These are phyloP conservation scores for Ceratobasidium sp. DNA, from an alignment of 1,284 basidiomycete species.

Conservation along the genomic window DNA sequence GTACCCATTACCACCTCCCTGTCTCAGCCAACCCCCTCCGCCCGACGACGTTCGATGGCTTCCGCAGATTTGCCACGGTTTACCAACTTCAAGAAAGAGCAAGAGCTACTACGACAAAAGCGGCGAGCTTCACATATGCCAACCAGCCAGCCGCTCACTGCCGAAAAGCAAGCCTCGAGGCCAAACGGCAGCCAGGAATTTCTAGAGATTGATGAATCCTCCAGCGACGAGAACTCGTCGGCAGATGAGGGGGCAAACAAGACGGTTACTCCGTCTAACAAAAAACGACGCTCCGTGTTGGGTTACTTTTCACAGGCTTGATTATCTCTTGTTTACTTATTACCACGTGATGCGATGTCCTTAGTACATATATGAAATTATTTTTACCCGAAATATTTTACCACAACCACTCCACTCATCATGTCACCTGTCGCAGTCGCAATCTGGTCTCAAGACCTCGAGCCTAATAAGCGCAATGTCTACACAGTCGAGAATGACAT, in stretches of 20 bases:
- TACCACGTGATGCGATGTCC: slow-evolving; percentile 26
- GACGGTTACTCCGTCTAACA: slow-evolving; percentile 3
- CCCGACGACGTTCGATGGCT: slow-evolving; percentile 5
- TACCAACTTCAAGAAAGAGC: slow-evolving; percentile 4
- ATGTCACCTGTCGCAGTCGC: slow-evolving; percentile 15
- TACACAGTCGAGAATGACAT: slow-evolving; percentile 36
- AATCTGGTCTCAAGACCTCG: slow-evolving; percentile 39
- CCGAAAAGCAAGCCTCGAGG: background rate
- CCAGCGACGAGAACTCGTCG: slow-evolving; percentile 12
- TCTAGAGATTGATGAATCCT: slow-evolving; percentile 18
- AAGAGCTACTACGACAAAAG: background rate
- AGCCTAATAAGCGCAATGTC: slow-evolving; percentile 33
- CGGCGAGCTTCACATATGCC: slow-evolving; percentile 5
- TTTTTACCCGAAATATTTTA: slow-evolving; percentile 33
- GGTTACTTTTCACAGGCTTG: slow-evolving; percentile 19
- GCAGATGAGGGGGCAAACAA: slow-evolving; percentile 3
- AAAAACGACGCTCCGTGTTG: slow-evolving; percentile 15
- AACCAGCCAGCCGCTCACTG: slow-evolving; percentile 3
- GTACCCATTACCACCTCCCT: background rate
- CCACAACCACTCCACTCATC: slow-evolving; percentile 4
- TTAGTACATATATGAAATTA: slow-evolving; percentile 32
- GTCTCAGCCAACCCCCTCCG: slow-evolving; percentile 12
- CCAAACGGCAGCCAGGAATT: slow-evolving; percentile 4
- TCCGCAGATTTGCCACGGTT: slow-evolving; percentile 13
- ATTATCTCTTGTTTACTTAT: slow-evolving; percentile 10